Evolutionary conservation across 805 yeast species (phyloP).

Genomic region (Scheffersomyces stipitis): DNA sequence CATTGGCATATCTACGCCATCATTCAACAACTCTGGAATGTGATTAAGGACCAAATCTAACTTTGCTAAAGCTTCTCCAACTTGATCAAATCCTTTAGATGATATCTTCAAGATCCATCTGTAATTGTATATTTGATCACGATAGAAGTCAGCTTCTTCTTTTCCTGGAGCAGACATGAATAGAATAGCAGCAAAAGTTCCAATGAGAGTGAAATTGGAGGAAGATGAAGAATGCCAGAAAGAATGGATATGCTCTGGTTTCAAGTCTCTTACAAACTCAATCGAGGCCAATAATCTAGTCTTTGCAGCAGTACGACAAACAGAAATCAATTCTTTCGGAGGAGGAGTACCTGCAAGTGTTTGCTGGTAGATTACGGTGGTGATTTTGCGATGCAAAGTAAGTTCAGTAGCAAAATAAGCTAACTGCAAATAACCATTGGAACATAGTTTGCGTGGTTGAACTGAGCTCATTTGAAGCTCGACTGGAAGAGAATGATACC

Average conservation of each 20-base stretch:
- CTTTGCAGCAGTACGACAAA: constrained; percentile 83
- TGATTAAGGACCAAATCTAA: constrained; percentile 72
- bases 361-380: constrained; percentile 49
- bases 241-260: constrained; percentile 79
- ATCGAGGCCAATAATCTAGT: constrained; percentile 80
- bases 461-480: constrained; percentile 62
- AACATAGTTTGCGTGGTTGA: constrained; percentile 60
- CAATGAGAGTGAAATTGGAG: constrained; percentile 76
- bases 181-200: constrained; percentile 82
- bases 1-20: constrained; percentile 36
- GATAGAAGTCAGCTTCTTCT: constrained; percentile 64
- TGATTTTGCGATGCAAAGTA: constrained; percentile 77
- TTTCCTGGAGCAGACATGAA: constrained; percentile 56
- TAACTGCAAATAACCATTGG: constrained; percentile 76
- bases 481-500: constrained; percentile 74
- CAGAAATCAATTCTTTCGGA: constrained; percentile 41
- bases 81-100: constrained; percentile 75
- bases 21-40: constrained; percentile 65
- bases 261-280: constrained; percentile 72
- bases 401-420: constrained; percentile 90
- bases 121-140: constrained; percentile 71
- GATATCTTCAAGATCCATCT: constrained; percentile 74
- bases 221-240: constrained; percentile 89
- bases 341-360: constrained; percentile 29
- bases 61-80: constrained; percentile 67